Conservation (phyloP, 148 eudicot genomes). For the Cornus suecica region DNA sequence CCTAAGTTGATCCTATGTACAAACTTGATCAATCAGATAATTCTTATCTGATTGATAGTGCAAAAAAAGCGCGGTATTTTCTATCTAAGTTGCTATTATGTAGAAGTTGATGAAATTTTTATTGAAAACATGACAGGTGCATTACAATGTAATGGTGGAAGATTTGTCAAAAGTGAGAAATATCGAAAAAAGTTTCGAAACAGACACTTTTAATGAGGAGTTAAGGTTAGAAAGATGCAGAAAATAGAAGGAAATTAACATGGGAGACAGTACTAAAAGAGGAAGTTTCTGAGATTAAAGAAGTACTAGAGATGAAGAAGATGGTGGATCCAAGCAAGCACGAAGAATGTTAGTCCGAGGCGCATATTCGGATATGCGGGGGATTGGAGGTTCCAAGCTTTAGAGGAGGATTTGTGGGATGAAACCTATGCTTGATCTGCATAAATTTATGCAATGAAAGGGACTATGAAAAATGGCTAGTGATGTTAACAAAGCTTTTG, state of each 20-base stretch:
- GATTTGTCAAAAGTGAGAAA: too few species aligned
- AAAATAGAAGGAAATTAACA: background rate
- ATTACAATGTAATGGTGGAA: too few species aligned
- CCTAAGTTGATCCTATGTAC: background rate
- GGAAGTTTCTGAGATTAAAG: background rate
- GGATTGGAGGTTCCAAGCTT: constrained; percentile 13
- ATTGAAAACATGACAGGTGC: too few species aligned
- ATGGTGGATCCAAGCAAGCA: constrained; percentile 11
- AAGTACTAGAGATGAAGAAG: background rate
- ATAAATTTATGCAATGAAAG: too few species aligned
- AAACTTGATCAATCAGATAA: background rate
- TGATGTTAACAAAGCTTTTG: background rate
- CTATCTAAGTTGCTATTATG: too few species aligned
- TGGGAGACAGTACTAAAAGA: background rate
- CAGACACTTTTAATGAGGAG: too few species aligned
- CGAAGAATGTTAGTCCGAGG: background rate
- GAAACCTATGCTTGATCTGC: background rate
- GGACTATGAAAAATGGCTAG: background rate
- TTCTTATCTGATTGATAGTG: background rate
- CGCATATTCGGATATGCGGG: constrained; percentile 19
- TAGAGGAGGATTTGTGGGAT: background rate
- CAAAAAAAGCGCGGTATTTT: background rate
- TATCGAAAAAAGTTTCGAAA: too few species aligned
- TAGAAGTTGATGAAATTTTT: too few species aligned
- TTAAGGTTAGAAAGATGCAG: background rate